These are phyloP conservation scores for Termitomyces sp. DNA, from an alignment of 768 basidiomycete species.

Conservation along the genomic window DNA sequence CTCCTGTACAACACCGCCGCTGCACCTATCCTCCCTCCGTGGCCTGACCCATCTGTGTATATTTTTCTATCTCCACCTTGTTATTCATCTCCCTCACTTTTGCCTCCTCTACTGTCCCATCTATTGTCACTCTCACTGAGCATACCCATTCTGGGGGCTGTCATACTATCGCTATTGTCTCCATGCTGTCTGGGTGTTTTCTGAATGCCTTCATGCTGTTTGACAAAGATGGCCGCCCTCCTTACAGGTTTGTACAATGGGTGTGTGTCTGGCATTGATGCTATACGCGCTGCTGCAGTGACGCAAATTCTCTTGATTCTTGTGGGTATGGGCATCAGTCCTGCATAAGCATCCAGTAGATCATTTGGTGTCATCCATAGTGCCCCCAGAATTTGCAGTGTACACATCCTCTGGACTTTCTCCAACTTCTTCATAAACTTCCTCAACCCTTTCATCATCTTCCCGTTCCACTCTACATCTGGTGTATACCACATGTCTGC, in stretches of 20 bases:
- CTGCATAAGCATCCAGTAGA: neutral
- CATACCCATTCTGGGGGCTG: neutral
- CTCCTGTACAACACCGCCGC: constrained; percentile 18
- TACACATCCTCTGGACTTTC: neutral
- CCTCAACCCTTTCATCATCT: neutral
- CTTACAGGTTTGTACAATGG: constrained; percentile 2
- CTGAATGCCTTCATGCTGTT: neutral
- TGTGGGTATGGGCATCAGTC: constrained; percentile 2
- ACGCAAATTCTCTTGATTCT: constrained; percentile 9
- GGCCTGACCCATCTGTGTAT: constrained; percentile 26
- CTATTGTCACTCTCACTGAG: neutral
- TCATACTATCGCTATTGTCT: neutral
- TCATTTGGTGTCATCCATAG: constrained; percentile 11
- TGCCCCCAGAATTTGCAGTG: constrained; percentile 11
- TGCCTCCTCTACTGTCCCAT: neutral
- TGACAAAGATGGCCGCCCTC: neutral
- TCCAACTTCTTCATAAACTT: neutral
- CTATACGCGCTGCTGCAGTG: neutral
- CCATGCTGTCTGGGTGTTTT: neutral
- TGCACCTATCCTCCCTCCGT: constrained; percentile 23
- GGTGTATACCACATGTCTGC: constrained; percentile 13
- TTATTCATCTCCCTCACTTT: neutral
- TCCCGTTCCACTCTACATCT: too few species aligned
- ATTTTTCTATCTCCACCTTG: constrained; percentile 5
- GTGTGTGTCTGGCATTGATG: constrained; percentile 4